These are phyloP conservation scores for Podospora conica DNA, from an alignment of 495 filamentous ascomycete species.

Conservation along the genomic window DNA sequence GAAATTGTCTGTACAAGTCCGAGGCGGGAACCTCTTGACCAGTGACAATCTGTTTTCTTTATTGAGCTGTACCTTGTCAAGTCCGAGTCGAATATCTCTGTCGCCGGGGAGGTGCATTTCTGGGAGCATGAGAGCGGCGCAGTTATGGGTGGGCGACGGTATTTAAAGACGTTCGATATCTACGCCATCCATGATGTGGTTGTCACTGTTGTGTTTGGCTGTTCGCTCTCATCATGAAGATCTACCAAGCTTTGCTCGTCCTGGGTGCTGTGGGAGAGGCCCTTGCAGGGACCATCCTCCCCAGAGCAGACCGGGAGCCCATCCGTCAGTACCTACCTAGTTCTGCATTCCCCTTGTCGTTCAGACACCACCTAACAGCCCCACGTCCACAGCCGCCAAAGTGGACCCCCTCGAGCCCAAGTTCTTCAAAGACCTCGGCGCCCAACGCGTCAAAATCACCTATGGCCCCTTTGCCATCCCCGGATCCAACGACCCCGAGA, in stretches of 20 bases:
- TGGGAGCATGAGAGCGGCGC: not conserved
- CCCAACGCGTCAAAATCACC: constrained; percentile 4
- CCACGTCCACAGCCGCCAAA: not conserved
- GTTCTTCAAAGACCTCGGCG: constrained; percentile 10
- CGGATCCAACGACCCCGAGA: not conserved
- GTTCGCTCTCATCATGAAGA: not conserved
- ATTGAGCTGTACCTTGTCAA: not conserved
- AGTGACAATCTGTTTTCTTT: not conserved
- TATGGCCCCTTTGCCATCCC: constrained; percentile 7
- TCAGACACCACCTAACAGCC: too few relatives aligned
- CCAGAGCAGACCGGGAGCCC: not conserved
- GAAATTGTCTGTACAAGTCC: not conserved
- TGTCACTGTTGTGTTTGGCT: not conserved
- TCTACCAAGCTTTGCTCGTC: not conserved
- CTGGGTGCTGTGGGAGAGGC: not conserved
- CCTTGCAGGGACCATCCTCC: not conserved
- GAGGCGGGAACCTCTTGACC: not conserved
- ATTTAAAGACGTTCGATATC: not conserved
- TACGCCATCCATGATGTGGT: not conserved
- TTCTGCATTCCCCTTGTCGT: too few relatives aligned
- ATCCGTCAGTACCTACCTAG: too few relatives aligned
- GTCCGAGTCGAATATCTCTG: not conserved
- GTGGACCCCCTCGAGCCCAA: constrained; percentile 2
- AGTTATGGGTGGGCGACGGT: not conserved
- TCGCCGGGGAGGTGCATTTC: not conserved